Evolutionary conservation across 176 grass and related monocot genomes (phyloP).

Genomic region (Tillandsia leiboldiana): DNA sequence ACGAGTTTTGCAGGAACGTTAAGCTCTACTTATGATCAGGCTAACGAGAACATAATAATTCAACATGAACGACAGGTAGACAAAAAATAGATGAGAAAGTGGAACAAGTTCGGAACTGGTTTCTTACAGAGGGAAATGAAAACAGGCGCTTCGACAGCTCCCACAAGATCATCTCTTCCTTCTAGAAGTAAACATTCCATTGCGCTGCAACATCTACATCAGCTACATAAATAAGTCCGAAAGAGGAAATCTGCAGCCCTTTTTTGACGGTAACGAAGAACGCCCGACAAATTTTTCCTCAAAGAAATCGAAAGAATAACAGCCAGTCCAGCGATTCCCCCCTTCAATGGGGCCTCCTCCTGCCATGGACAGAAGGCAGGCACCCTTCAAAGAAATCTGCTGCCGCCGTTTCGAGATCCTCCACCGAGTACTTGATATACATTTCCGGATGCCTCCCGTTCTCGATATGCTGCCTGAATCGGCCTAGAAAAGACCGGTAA

Average conservation of each 20-base stretch:
- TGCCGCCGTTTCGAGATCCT: constrained; percentile 64
- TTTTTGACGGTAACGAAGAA: background rate
- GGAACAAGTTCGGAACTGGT: constrained; percentile 25
- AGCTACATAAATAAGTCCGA: constrained; percentile 24
- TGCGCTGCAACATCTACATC: constrained; percentile 33
- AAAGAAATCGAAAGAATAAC: constrained; percentile 39
- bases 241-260: constrained; percentile 17
- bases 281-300: constrained; percentile 10
- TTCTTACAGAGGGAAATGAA: constrained; percentile 23
- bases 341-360: constrained; percentile 48
- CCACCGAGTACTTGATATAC: constrained; percentile 87
- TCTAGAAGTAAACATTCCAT: constrained; percentile 39
- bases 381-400: constrained; percentile 70
- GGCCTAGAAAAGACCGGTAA: constrained; percentile 76
- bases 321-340: constrained; percentile 14
- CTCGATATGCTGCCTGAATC: constrained; percentile 86
- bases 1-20: too few relatives aligned
- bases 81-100: constrained; percentile 17
- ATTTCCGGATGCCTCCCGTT: constrained; percentile 65
- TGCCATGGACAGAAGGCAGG: constrained; percentile 28
- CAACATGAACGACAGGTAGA: constrained; percentile 39
- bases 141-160: constrained; percentile 19
- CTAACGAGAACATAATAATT: constrained; percentile 10
- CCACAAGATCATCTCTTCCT: constrained; percentile 26
- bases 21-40: too few relatives aligned